Conservation (phyloP, 1,284 basidiomycete genomes). For the Lentinula novae-zelandiae region DNA sequence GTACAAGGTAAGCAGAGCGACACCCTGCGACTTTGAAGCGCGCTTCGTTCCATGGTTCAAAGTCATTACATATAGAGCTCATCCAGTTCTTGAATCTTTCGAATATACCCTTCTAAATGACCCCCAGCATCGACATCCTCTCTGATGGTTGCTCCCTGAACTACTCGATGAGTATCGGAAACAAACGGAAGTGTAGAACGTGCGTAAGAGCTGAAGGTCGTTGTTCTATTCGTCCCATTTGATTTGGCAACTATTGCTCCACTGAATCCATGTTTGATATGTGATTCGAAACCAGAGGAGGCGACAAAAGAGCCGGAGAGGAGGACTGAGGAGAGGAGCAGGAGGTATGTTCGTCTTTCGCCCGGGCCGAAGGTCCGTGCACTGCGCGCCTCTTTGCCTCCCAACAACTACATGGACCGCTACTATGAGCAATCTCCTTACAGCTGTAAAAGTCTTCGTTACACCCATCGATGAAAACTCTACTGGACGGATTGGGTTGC, state of each 20-base stretch:
- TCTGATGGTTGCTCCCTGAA: background rate
- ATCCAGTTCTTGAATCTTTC: conserved; percentile 49
- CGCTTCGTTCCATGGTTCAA: conserved; percentile 87
- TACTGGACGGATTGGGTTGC: too few species aligned
- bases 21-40: conserved; percentile 89
- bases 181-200: conserved; percentile 76
- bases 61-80: conserved; percentile 77
- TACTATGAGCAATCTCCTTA: too few species aligned
- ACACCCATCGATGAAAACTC: too few species aligned
- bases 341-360: too few species aligned
- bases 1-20: conserved; percentile 89
- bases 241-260: background rate
- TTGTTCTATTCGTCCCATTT: conserved; percentile 22
- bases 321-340: too few species aligned
- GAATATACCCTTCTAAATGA: background rate
- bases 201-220: conserved; percentile 73
- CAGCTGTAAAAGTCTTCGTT: too few species aligned
- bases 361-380: too few species aligned
- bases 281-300: conserved; percentile 91
- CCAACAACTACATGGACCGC: too few species aligned
- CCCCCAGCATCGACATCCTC: background rate
- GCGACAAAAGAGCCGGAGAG: conserved; percentile 60
- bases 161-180: conserved; percentile 52
- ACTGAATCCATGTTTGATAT: conserved; percentile 81
- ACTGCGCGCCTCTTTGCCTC: too few species aligned